Conservation (phyloP, 2,329 filamentous ascomycete species). For the Onygenales sp. region DNA sequence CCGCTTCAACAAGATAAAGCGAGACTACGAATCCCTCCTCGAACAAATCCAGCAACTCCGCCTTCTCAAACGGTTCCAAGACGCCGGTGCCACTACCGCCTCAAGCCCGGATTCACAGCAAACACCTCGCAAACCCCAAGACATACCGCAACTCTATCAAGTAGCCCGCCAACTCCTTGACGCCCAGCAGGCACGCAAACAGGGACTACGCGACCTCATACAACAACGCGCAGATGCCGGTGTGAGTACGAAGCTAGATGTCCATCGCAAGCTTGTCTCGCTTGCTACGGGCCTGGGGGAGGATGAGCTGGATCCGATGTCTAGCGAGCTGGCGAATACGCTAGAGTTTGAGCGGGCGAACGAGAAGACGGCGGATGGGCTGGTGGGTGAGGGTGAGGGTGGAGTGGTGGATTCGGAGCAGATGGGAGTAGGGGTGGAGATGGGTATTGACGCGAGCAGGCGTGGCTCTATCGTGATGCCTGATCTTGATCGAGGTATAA, state of each 20-base stretch:
- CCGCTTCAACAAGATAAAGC: constrained; percentile 29
- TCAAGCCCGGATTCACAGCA: constrained; percentile 3
- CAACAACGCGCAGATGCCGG: constrained; percentile 37
- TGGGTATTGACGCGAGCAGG: neutral
- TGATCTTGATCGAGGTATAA: constrained; percentile 12
- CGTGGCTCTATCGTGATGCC: constrained; percentile 14
- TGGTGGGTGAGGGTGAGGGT: neutral
- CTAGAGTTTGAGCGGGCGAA: constrained; percentile 35
- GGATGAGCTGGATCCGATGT: constrained; percentile 39
- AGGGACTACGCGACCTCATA: constrained; percentile 30
- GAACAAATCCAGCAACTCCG: constrained; percentile 33
- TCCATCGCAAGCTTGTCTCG: constrained; percentile 37
- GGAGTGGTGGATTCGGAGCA: neutral
- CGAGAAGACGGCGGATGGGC: constrained; percentile 20
- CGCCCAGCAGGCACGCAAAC: constrained; percentile 25
- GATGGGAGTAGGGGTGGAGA: constrained; percentile 5
- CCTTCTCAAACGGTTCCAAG: constrained; percentile 23
- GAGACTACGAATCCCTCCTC: constrained; percentile 32
- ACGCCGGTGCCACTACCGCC: neutral
- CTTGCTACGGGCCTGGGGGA: constrained; percentile 39
- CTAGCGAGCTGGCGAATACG: constrained; percentile 35
- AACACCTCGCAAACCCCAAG: constrained; percentile 15
- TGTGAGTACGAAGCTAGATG: constrained; percentile 36
- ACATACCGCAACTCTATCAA: constrained; percentile 22
- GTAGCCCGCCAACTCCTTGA: constrained; percentile 22